phyloP scores from a whole-genome alignment of 495 filamentous ascomycete genomes.

The Rhypophila decipiens region DNA sequence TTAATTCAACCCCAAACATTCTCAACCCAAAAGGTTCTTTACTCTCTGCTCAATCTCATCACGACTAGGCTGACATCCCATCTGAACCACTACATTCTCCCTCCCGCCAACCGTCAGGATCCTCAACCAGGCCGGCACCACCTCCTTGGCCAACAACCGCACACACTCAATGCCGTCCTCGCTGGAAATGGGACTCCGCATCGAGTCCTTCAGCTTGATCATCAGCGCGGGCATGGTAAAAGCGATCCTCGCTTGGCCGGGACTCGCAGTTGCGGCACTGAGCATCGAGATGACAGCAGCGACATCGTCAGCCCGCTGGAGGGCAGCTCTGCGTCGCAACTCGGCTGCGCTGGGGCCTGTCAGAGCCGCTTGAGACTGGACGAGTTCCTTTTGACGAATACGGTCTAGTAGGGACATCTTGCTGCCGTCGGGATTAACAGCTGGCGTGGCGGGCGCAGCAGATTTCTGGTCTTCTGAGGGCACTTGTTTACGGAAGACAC shows the following conservation, averaged over 20 bases:
- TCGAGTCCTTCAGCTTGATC: constrained; percentile 53
- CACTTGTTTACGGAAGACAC: constrained; percentile 40
- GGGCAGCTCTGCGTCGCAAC: constrained; percentile 48
- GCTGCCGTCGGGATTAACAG: constrained; percentile 22
- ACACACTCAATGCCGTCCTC: constrained; percentile 53
- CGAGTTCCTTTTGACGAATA: constrained; percentile 53
- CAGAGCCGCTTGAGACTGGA: constrained; percentile 33
- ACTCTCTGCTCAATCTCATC: constrained; percentile 40
- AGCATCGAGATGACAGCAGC: constrained; percentile 54
- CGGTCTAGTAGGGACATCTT: constrained; percentile 54
- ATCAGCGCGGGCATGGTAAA: constrained; percentile 57
- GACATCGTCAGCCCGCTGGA: constrained; percentile 57
- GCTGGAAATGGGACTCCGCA: constrained; percentile 53
- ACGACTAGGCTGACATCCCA: constrained; percentile 33
- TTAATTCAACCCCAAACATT: neutral
- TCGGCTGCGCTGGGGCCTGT: constrained; percentile 38
- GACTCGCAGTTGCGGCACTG: constrained; percentile 33
- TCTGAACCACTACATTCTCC: constrained; percentile 53
- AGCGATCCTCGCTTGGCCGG: constrained; percentile 36
- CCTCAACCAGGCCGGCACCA: constrained; percentile 57
- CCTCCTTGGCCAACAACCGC: constrained; percentile 49
- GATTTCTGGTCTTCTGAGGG: constrained; percentile 19
- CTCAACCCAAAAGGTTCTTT: constrained; percentile 25
- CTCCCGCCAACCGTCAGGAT: constrained; percentile 49
- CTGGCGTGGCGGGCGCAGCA: constrained; percentile 8